These are phyloP conservation scores for Syzygium syzygioides DNA, from an alignment of 441 rosid genomes.

Conservation along the genomic window DNA sequence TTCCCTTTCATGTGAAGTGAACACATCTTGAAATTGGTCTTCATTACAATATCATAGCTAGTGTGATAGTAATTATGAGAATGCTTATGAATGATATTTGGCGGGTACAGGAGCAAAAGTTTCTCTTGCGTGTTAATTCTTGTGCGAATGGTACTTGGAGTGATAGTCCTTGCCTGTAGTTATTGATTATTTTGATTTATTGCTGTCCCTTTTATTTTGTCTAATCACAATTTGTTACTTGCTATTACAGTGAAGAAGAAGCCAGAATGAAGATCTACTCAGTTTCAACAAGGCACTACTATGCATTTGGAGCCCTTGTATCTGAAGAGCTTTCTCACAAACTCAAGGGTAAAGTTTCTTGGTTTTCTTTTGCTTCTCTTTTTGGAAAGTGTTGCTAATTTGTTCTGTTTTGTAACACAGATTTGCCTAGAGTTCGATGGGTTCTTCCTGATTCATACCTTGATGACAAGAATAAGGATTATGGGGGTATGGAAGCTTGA, in stretches of 20 bases:
- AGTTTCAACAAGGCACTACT: too few relatives aligned
- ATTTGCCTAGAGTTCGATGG: conserved; percentile 66
- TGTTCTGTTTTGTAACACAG: conserved; percentile 21
- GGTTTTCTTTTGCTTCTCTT: not conserved
- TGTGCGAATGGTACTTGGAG: too few relatives aligned
- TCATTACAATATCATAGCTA: not conserved
- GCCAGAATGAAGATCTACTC: conserved; percentile 39
- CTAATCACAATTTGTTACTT: not conserved
- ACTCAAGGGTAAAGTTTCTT: conserved; percentile 14
- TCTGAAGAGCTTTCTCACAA: too few relatives aligned
- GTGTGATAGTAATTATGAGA: not conserved
- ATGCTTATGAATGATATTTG: not conserved
- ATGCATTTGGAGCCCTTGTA: too few relatives aligned
- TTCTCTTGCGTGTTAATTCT: too few relatives aligned
- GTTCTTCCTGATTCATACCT: conserved; percentile 88
- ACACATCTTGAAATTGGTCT: too few relatives aligned
- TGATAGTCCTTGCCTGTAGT: too few relatives aligned
- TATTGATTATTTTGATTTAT: not conserved
- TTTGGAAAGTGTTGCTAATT: not conserved
- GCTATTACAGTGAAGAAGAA: conserved; percentile 60
- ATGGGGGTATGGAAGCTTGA: conserved; percentile 48
- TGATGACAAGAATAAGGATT: conserved; percentile 69
- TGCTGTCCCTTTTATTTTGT: not conserved
- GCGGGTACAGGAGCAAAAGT: not conserved
- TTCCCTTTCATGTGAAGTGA: too few relatives aligned